Percentiles rank a stretch among this genome's conserved stretches.
phyloP scores from a whole-genome alignment of 78 protist genomes.

The Diacronema lutheri region DNA sequence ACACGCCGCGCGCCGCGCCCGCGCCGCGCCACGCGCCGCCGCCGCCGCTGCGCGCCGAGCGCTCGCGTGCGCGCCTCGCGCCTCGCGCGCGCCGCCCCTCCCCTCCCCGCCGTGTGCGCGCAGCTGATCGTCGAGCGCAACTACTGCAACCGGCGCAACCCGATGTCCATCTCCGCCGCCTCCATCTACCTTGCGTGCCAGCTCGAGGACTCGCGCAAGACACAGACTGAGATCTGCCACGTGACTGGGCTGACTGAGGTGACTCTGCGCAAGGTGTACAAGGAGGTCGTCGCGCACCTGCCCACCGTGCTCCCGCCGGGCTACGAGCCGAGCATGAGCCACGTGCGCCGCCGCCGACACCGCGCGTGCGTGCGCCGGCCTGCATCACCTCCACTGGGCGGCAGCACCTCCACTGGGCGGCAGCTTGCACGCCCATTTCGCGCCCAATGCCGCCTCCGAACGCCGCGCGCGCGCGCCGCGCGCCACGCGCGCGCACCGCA shows the following conservation, averaged over 20 bases:
- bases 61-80: background rate
- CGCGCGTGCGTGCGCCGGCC: too few relatives aligned
- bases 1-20: too few relatives aligned
- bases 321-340: too few relatives aligned
- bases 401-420: too few relatives aligned
- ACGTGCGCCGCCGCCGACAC: too few relatives aligned
- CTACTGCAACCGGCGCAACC: slow-evolving; percentile 10
- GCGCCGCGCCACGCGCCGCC: background rate
- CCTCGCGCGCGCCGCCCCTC: background rate
- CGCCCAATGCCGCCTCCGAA: too few relatives aligned
- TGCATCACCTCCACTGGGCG: too few relatives aligned
- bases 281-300: too few relatives aligned
- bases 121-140: background rate
- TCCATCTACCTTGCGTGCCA: slow-evolving; percentile 24
- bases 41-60: background rate
- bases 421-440: too few relatives aligned
- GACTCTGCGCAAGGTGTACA: slow-evolving; percentile 16
- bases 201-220: slow-evolving; percentile 19
- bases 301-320: too few relatives aligned
- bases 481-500: too few relatives aligned
- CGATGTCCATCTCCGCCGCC: slow-evolving; percentile 17
- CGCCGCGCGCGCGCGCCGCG: too few relatives aligned
- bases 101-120: background rate
- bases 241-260: slow-evolving; percentile 23
- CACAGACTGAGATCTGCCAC: slow-evolving; percentile 19